Conservation (phyloP, 192 early-diverging fungal genomes). For the Backusella mclennaniae region DNA sequence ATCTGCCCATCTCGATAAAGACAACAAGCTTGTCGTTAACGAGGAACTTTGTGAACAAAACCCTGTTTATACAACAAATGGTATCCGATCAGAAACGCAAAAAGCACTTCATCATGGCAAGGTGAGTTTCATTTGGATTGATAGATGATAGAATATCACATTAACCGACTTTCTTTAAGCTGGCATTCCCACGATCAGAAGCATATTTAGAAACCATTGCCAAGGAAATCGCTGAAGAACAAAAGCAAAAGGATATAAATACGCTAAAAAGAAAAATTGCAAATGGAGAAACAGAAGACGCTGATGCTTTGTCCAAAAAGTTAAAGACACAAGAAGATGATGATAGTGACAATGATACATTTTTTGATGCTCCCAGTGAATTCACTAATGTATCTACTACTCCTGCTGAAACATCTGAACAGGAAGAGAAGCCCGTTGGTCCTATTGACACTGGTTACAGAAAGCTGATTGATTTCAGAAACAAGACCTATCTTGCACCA, state of each 20-base stretch:
- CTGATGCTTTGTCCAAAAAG: constrained; percentile 5
- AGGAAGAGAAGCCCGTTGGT: constrained; percentile 37
- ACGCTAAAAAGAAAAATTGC: constrained; percentile 18
- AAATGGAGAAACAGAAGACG: not conserved
- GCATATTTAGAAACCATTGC: constrained; percentile 35
- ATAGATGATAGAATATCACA: not conserved
- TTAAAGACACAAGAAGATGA: not conserved
- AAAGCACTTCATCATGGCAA: constrained; percentile 17
- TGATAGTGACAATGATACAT: not conserved
- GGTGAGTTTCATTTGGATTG: not conserved
- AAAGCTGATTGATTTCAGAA: constrained; percentile 62
- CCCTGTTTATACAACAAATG: constrained; percentile 23
- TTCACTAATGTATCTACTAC: not conserved
- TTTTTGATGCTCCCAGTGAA: not conserved
- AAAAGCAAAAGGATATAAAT: constrained; percentile 19
- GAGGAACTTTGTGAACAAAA: constrained; percentile 39
- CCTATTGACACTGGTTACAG: constrained; percentile 33
- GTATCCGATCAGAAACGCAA: constrained; percentile 15
- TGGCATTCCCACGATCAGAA: constrained; percentile 37
- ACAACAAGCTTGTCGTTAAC: constrained; percentile 53
- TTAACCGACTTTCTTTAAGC: constrained; percentile 28
- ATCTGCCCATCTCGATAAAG: constrained; percentile 48
- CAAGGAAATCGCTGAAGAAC: constrained; percentile 22
- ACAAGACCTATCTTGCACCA: constrained; percentile 92
- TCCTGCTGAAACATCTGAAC: not conserved